These are phyloP conservation scores for Yarrowia keelungensis DNA, from an alignment of 805 yeast genomes.

Conservation along the genomic window DNA sequence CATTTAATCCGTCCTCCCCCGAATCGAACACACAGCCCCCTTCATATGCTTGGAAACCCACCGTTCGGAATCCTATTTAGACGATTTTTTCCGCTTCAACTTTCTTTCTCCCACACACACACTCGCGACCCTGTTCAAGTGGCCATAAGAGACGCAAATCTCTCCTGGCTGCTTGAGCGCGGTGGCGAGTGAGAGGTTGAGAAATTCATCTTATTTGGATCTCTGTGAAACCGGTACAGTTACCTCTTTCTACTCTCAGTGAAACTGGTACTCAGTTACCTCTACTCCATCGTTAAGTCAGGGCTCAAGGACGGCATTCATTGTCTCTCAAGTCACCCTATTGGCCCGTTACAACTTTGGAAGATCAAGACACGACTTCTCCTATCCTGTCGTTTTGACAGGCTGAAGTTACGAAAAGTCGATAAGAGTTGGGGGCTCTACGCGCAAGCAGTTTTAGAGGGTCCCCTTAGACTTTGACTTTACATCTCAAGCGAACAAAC, in stretches of 20 bases:
- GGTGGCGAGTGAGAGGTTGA: neutral
- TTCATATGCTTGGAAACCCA: constrained; percentile 3
- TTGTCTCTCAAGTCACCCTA: constrained; percentile 20
- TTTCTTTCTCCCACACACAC: constrained; percentile 7
- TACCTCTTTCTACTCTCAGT: too few relatives aligned
- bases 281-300: constrained; percentile 37
- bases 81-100: neutral
- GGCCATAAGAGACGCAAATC: neutral
- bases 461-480: constrained; percentile 37
- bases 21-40: neutral
- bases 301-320: constrained; percentile 33
- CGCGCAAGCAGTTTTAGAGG: constrained; percentile 20
- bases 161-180: constrained; percentile 1
- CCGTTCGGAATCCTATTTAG: constrained; percentile 8
- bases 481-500: constrained; percentile 1
- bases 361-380: constrained; percentile 36
- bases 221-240: neutral
- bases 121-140: neutral
- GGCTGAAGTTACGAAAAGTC: constrained; percentile 37
- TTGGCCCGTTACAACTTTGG: constrained; percentile 39
- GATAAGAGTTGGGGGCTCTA: constrained; percentile 35
- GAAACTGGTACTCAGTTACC: neutral
- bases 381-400: constrained; percentile 37
- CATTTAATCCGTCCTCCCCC: too few relatives aligned
- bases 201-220: too few relatives aligned